phyloP scores from a whole-genome alignment of 1,284 basidiomycete species.

The Cutaneotrichosporon dermatis region DNA sequence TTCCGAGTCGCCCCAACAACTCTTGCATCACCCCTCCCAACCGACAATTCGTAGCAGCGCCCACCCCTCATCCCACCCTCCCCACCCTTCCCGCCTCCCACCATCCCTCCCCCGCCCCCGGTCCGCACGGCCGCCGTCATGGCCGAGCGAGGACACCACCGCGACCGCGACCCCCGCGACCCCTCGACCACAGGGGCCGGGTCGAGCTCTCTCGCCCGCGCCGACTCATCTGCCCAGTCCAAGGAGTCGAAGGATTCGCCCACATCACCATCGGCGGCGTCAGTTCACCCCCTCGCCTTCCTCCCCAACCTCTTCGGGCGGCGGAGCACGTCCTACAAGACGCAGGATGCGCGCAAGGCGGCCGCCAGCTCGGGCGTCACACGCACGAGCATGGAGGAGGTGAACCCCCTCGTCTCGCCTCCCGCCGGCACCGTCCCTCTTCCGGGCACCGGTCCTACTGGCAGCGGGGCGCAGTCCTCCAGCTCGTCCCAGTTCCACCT shows the following conservation, averaged over 20 bases:
- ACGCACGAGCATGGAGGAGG: conserved; percentile 16
- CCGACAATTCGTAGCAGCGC: no score
- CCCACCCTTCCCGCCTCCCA: conserved; percentile 50
- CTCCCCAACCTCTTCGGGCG: conserved; percentile 28
- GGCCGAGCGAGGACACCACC: conserved; percentile 1
- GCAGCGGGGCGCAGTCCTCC: neutral
- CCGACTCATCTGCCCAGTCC: neutral
- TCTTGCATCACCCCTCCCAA: no score
- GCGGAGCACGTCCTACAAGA: conserved; percentile 15
- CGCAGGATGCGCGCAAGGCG: conserved; percentile 13
- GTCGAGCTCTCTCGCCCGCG: neutral
- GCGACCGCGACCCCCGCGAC: conserved; percentile 4
- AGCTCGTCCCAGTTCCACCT: conserved; percentile 29
- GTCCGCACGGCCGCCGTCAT: neutral
- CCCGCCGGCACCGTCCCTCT: conserved; percentile 9
- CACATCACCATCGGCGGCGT: neutral
- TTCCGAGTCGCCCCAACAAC: no score
- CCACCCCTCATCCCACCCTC: neutral
- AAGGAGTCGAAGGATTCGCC: neutral
- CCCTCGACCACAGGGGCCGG: no score
- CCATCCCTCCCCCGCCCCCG: conserved; percentile 2
- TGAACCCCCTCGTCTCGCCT: conserved; percentile 5
- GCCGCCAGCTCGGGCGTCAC: conserved; percentile 10
- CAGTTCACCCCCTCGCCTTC: conserved; percentile 15
- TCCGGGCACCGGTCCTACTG: neutral